Evolutionary conservation across 164 flowering plant genomes (phyloP), one percentile per base, ranked within the genome.

Genomic region (Stephania cephalantha): DNA sequence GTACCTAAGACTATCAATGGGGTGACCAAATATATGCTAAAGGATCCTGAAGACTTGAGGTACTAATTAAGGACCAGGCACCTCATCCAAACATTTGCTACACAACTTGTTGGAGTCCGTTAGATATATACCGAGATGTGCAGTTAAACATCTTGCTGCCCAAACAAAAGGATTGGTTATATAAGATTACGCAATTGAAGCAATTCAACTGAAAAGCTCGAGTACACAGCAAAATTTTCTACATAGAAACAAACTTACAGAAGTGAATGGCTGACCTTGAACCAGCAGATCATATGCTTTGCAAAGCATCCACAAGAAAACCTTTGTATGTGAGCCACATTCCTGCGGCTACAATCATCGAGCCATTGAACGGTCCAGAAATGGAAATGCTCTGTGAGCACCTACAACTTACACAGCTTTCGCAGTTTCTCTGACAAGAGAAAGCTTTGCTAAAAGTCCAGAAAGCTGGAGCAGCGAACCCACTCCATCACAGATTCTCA

Each of bases 401-500:
- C 52, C 18, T 17, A 22, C 65, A 31, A 30, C 15, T 42, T 84
- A 91, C 65, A 82, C 83, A 46, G 96, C 92, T 84, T 92, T 95
- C 46, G 99, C 98, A 46, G 95, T 92, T 82, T 91, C 91, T 69
- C 95, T 85, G 70, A 81, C 97, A 4, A 87, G 48, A 22, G 94
- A 80, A 78, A 95, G 84, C 89, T 95, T 95, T 42, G 99, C 96
- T 44, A 95, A 81, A 71, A 95, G 93, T 74, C 99, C 99, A 81
- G 86, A 88, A 15, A 95, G 79, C 83, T 95, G 98, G 78, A 95
- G 99, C 76, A 86, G 86, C 30, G 99, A 95, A 55, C 99, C 99
- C 69, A 95, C 99, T 73, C 99, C 98, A 81, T 95, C 99, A 53
- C 93, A 95, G 74, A 95, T 93, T 84, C 99, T 90, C 98, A 95